phyloP scores from a whole-genome alignment of 177 flowering plant genomes.

The Vitis hybrid region DNA sequence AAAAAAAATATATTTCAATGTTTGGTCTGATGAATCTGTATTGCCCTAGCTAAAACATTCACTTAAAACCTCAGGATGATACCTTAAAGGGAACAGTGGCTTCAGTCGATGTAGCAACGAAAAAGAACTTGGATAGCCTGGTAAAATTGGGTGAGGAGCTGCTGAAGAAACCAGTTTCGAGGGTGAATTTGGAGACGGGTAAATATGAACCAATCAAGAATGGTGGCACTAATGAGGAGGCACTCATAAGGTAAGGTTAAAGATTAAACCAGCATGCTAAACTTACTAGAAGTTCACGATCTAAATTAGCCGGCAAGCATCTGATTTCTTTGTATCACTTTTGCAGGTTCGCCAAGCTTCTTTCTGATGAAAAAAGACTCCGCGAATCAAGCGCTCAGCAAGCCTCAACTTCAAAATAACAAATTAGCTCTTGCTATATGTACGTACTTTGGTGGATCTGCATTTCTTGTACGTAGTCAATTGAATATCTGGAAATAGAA shows the following conservation, averaged over 20 bases:
- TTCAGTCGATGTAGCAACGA: conserved; percentile 34
- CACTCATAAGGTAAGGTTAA: conserved; percentile 20
- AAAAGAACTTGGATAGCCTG: conserved; percentile 32
- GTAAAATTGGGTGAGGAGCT: conserved; percentile 32
- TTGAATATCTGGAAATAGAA: too few species aligned
- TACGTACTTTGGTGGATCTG: too few species aligned
- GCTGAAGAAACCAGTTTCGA: conserved; percentile 34
- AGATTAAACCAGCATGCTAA: background rate
- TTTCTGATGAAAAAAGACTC: conserved; percentile 35
- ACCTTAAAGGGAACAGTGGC: conserved; percentile 25
- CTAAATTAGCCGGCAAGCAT: too few species aligned
- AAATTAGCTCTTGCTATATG: too few species aligned
- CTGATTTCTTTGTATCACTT: background rate
- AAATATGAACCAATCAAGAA: conserved; percentile 21
- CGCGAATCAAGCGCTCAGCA: conserved; percentile 18
- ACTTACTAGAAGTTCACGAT: too few species aligned
- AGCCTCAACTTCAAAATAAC: background rate
- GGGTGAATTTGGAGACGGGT: conserved; percentile 42
- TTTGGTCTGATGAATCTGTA: background rate
- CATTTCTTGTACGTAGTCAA: too few species aligned
- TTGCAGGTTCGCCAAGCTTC: conserved; percentile 34
- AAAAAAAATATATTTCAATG: background rate
- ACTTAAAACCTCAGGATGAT: conserved; percentile 29
- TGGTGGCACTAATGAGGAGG: conserved; percentile 35
- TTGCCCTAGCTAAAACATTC: background rate